Percentiles rank a stretch among this genome's conserved stretches.
These are phyloP conservation scores for Penicillium bovifimosum DNA, from an alignment of 495 filamentous ascomycete species.

Conservation along the genomic window DNA sequence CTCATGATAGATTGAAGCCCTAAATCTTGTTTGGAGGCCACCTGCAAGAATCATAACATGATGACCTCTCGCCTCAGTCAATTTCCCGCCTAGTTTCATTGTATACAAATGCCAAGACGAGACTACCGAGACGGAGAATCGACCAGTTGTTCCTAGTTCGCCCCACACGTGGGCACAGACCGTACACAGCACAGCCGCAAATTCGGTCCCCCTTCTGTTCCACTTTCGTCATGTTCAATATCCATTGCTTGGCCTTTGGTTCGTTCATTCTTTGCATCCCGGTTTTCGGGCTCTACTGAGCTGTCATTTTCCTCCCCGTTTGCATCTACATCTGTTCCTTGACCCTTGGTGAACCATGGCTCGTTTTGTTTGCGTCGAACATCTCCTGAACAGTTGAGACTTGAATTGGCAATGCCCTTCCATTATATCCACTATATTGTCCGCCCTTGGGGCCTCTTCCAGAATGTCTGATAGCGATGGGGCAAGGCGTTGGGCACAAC, in stretches of 20 bases:
- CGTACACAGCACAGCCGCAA: constrained; percentile 7
- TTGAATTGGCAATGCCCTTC: constrained; percentile 18
- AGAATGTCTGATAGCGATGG: constrained; percentile 20
- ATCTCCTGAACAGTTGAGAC: background rate
- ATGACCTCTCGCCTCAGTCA: too few relatives aligned
- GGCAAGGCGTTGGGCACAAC: constrained; percentile 12
- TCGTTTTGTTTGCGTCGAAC: background rate
- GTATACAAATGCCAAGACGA: too few relatives aligned
- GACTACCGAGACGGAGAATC: too few relatives aligned
- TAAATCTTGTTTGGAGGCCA: too few relatives aligned
- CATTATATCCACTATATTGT: background rate
- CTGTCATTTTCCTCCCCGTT: background rate
- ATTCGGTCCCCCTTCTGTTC: background rate
- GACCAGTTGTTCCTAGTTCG: background rate
- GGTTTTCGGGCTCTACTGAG: background rate
- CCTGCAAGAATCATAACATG: too few relatives aligned
- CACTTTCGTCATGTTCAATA: constrained; percentile 48
- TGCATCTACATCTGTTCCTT: background rate
- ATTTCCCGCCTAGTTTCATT: too few relatives aligned
- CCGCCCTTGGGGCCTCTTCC: constrained; percentile 11
- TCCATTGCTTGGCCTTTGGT: constrained; percentile 29
- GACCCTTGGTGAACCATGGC: background rate
- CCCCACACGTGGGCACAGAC: constrained; percentile 1
- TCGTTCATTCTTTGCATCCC: background rate
- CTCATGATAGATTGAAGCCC: too few relatives aligned